Percentiles rank a stretch among this genome's conserved stretches.
Conservation (phyloP, 1,284 basidiomycete species). For the Gomphus bonarii region DNA sequence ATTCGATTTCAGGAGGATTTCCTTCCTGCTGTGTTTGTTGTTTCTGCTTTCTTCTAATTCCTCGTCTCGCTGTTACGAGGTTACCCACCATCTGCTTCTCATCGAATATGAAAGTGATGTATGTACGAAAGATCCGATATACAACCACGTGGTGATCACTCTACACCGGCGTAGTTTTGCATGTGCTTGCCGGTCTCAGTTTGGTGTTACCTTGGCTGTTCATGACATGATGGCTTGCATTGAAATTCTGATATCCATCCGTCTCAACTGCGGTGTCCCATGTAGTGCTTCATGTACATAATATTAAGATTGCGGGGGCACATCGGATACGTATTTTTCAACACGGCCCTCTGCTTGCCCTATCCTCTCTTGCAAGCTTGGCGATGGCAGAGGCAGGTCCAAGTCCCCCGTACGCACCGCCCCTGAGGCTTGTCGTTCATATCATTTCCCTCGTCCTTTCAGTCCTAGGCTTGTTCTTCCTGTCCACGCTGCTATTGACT, state of each 20-base stretch:
- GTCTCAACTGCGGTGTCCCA: background rate
- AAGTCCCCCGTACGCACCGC: background rate
- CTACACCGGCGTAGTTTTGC: no score
- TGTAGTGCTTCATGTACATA: background rate
- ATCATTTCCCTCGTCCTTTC: background rate
- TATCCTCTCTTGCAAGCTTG: no score
- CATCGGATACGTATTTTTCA: background rate
- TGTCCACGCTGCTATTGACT: background rate
- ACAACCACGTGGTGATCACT: no score
- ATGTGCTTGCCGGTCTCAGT: no score
- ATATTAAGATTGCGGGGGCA: background rate
- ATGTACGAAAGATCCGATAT: no score
- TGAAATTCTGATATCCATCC: background rate
- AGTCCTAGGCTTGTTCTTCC: background rate
- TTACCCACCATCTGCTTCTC: no score
- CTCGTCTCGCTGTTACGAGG: background rate
- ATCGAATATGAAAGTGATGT: no score
- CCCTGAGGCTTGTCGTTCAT: background rate
- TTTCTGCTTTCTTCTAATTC: background rate
- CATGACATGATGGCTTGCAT: background rate
- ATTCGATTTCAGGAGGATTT: background rate
- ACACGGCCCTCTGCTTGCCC: no score
- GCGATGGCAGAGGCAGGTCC: no score
- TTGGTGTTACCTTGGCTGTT: background rate
- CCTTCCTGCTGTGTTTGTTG: background rate